Percentiles rank a stretch among this genome's conserved stretches.
Evolutionary conservation across 306 rosid genomes (phyloP).

Genomic region (Prosopis cineraria): DNA sequence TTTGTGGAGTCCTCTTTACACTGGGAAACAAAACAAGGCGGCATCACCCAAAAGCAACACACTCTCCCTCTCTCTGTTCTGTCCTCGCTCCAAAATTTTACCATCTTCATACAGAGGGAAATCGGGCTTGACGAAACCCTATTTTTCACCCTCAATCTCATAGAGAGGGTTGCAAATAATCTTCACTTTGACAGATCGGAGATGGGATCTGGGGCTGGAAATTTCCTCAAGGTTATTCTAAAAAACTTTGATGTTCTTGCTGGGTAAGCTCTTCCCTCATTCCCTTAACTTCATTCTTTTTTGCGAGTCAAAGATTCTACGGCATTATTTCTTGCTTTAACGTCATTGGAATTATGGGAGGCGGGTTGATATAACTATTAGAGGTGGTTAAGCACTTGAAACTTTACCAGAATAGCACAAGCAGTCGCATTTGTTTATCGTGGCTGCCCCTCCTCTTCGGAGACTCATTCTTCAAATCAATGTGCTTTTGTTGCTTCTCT

Average conservation of each 20-base stretch:
- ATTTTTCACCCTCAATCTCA: neutral
- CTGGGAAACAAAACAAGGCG: neutral
- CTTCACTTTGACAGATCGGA: constrained; percentile 25
- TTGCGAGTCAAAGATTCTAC: neutral
- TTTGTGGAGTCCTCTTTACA: neutral
- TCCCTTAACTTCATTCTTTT: neutral
- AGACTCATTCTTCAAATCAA: constrained; percentile 9
- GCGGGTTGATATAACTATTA: neutral
- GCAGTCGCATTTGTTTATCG: neutral
- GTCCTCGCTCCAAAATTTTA: neutral
- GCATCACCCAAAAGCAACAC: neutral
- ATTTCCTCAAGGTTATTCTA: constrained; percentile 75
- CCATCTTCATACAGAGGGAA: neutral
- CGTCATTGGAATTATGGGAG: neutral
- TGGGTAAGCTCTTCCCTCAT: constrained; percentile 53
- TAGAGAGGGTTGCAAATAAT: neutral
- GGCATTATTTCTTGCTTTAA: neutral
- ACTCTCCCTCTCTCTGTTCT: neutral
- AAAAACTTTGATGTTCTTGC: constrained; percentile 90
- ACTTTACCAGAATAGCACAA: neutral
- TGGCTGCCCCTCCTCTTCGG: neutral
- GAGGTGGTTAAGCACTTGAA: neutral
- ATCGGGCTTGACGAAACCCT: constrained; percentile 9
- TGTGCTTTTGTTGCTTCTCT: constrained; percentile 4
- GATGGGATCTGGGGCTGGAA: constrained; percentile 91